Conservation (phyloP, 2,329 filamentous ascomycete species). For the Colletotrichum somersetense region DNA sequence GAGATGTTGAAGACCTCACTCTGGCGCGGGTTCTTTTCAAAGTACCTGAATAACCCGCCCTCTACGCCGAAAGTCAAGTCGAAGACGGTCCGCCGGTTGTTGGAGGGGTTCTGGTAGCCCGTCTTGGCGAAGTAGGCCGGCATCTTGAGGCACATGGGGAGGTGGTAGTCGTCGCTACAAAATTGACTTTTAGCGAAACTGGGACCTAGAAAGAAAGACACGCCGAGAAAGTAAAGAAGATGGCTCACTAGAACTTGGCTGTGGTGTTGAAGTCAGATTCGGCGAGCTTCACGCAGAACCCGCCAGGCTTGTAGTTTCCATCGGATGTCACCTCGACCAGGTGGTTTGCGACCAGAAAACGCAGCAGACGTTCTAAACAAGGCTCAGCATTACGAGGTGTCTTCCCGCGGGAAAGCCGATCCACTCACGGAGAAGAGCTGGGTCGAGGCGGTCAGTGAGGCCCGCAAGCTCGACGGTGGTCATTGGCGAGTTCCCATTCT, state of each 20-base stretch:
- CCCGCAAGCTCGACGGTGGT: background rate
- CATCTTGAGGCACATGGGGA: slow-evolving; percentile 10
- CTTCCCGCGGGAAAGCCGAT: too few relatives aligned
- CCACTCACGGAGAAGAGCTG: slow-evolving; percentile 15
- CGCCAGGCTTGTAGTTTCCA: background rate
- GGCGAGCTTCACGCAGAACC: background rate
- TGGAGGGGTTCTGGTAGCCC: background rate
- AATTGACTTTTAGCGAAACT: too few relatives aligned
- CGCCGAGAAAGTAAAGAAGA: too few relatives aligned
- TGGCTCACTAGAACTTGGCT: slow-evolving; percentile 6
- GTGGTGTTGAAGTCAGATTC: background rate
- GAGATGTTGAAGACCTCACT: slow-evolving; percentile 15
- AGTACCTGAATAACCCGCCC: slow-evolving; percentile 13
- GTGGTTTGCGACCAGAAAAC: slow-evolving; percentile 14
- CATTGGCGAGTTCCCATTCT: background rate
- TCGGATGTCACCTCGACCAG: background rate
- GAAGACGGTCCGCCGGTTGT: slow-evolving; percentile 5
- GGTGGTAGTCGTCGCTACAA: background rate
- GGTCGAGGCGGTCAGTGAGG: background rate
- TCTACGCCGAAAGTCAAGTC: background rate
- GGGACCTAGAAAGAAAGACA: background rate
- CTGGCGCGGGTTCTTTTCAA: background rate
- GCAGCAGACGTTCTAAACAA: slow-evolving; percentile 7
- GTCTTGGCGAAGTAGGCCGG: slow-evolving; percentile 1
- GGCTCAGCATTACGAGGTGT: background rate